Evolutionary conservation across 352 stramenopile species (phyloP), one percentile per base, ranked within the genome.

Genomic region (Globisporangium alternatum): DNA sequence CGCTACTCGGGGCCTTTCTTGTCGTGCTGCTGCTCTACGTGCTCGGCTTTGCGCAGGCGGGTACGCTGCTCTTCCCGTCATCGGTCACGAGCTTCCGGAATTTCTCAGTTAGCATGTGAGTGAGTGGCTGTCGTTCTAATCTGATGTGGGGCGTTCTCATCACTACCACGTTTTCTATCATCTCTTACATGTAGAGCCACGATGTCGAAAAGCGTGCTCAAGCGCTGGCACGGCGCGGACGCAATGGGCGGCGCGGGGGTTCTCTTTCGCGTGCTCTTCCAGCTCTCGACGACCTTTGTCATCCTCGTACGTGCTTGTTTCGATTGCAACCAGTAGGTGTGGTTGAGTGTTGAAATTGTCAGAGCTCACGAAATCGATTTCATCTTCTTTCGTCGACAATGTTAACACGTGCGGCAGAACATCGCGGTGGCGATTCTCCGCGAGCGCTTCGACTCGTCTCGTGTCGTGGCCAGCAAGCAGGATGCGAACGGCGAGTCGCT

Each of bases 351-450:
- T 15, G 49, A n/a, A 48, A 10, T 48, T 9, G 28, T 39, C 49
- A 53, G 10, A 10, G 25, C 47, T 53, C 45, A 21, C 25, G 13
- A 8, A 39, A 15, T 17, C 33, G 41, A 41, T n/a, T 17, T 25
- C 28, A 25, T 56, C 0, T 56, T 21, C 35, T 37, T 15, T 37
- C 25, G 19, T 12, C 13, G 3, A 17, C 10, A 28, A 8, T 56
- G 28, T 30, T 48, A 28, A 28, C 25, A 28, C 25, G 25, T 2
- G 1, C 31, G 7, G 51, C n/a, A 91, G 82, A 88, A 89, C 54
- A 74, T 89, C 28, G 66, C 78, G 19, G 75, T 87, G 12, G 71
- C 68, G 30, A 86, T 89, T 65, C 68, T 91, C 17, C 80, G 80
- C 15, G 80, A 91, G 54, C 82, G 78, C 30, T 89, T 89, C 48